Conservation (phyloP, 2,329 filamentous ascomycete species). For the Verticillium albo-atrum region DNA sequence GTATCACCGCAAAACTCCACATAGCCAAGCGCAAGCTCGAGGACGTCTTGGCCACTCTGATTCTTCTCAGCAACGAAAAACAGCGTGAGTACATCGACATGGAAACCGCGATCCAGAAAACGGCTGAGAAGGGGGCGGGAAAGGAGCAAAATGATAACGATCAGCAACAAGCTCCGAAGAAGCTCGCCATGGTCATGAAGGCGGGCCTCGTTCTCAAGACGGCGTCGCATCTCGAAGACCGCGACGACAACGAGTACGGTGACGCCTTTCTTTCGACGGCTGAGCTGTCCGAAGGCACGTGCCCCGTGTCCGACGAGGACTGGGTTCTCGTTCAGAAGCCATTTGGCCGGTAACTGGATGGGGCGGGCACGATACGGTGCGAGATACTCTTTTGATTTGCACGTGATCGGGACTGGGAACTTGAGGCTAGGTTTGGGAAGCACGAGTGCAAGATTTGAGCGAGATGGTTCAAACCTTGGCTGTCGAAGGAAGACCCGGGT, state of each 20-base stretch:
- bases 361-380: background rate
- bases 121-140: background rate
- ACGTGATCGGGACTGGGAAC: no score
- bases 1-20: background rate
- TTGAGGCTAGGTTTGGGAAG: no score
- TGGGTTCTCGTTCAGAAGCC: background rate
- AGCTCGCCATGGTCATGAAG: background rate
- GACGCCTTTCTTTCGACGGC: background rate
- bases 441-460: no score
- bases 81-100: background rate
- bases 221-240: background rate
- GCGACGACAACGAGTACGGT: background rate
- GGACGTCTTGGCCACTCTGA: background rate
- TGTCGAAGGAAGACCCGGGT: no score
- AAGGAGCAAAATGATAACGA: background rate
- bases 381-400: background rate
- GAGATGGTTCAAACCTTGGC: no score
- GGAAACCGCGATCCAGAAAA: background rate
- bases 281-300: background rate
- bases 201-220: background rate
- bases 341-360: background rate
- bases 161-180: background rate
- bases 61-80: background rate
- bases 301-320: background rate
- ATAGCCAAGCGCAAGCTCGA: background rate